These are phyloP conservation scores for Dryas drummondii DNA, from an alignment of 306 rosid genomes.

Conservation along the genomic window DNA sequence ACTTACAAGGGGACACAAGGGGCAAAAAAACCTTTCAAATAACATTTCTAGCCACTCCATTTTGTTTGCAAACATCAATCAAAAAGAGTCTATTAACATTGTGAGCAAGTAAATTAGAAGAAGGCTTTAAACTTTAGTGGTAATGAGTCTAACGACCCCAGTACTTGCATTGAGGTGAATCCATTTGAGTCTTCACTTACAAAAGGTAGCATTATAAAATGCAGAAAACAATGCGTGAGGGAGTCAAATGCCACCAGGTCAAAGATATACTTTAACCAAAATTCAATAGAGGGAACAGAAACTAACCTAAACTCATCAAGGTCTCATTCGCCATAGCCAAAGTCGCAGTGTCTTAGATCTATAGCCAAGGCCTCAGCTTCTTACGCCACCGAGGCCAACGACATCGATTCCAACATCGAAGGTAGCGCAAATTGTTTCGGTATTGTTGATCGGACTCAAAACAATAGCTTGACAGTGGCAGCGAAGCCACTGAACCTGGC, in stretches of 20 bases:
- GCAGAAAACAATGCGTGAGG: conserved; percentile 34
- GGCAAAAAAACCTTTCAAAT: background rate
- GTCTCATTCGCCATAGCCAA: too few species aligned
- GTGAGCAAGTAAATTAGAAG: background rate
- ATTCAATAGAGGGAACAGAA: conserved; percentile 23
- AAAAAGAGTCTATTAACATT: background rate
- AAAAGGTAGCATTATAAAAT: background rate
- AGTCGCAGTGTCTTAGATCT: too few species aligned
- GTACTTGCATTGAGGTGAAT: background rate
- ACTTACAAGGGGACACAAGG: background rate
- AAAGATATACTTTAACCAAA: conserved; percentile 12
- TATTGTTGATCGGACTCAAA: too few species aligned
- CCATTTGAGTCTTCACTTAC: conserved; percentile 9
- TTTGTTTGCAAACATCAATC: background rate
- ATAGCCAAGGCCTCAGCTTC: too few species aligned
- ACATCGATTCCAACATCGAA: too few species aligned
- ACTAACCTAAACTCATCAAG: conserved; percentile 59
- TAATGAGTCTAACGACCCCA: background rate
- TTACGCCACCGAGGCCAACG: too few species aligned
- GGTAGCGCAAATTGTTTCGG: too few species aligned
- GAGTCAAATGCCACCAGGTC: conserved; percentile 31
- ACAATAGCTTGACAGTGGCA: too few species aligned
- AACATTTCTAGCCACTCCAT: background rate
- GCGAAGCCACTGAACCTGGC: too few species aligned
- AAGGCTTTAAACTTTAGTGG: background rate